Conservation (phyloP, 495 filamentous ascomycete genomes). For the Haplographium delicatum region DNA sequence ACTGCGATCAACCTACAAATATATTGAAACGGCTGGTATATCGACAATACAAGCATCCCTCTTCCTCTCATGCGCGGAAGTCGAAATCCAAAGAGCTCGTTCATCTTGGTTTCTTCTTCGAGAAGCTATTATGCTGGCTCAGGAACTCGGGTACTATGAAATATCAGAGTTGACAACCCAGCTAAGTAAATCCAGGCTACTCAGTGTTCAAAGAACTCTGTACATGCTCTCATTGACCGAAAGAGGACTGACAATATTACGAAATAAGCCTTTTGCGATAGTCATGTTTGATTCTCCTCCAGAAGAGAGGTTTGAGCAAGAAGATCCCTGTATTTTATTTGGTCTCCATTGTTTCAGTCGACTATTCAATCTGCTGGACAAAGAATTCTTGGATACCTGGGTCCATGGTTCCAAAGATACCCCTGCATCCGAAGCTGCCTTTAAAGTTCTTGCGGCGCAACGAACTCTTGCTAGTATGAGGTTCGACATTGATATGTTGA, state of each 20-base stretch:
- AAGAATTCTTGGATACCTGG: slow-evolving; percentile 26
- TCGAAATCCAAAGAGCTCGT: slow-evolving; percentile 22
- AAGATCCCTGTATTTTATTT: slow-evolving; percentile 39
- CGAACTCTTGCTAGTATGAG: background rate
- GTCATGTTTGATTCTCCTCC: slow-evolving; percentile 33
- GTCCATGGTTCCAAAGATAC: background rate
- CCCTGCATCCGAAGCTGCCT: background rate
- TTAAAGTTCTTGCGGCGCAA: background rate
- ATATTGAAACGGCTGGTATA: slow-evolving; percentile 20
- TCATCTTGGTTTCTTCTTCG: slow-evolving; percentile 54
- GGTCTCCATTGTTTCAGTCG: slow-evolving; percentile 47
- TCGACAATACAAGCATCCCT: slow-evolving; percentile 25
- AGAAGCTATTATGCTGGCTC: slow-evolving; percentile 50
- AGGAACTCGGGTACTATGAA: slow-evolving; percentile 52
- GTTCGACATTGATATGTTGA: slow-evolving; percentile 27
- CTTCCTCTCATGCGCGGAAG: slow-evolving; percentile 23
- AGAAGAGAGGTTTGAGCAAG: slow-evolving; percentile 40
- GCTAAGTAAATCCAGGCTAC: slow-evolving; percentile 35
- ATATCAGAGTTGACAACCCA: slow-evolving; percentile 39
- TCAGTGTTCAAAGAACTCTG: slow-evolving; percentile 49
- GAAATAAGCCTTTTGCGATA: slow-evolving; percentile 47
- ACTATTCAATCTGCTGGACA: slow-evolving; percentile 30
- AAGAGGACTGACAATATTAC: slow-evolving; percentile 34
- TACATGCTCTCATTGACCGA: slow-evolving; percentile 58
- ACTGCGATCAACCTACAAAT: slow-evolving; percentile 23